phyloP scores from a whole-genome alignment of 176 grass and related monocot genomes.

The Eleusine coracana region DNA sequence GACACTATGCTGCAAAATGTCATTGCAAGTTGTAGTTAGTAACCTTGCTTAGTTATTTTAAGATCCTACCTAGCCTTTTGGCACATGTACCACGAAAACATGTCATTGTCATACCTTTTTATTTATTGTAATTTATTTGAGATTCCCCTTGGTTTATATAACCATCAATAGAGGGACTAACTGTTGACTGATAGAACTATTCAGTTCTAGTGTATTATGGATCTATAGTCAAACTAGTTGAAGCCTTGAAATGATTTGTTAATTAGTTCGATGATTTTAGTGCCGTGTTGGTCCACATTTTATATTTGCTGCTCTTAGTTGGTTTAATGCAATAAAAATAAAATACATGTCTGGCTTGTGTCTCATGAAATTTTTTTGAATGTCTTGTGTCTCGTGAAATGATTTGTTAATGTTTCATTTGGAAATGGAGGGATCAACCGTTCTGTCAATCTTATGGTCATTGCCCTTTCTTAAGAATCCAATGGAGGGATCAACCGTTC shows the following conservation, averaged over 20 bases:
- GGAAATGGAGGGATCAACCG: constrained; percentile 32
- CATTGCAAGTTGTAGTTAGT: constrained; percentile 9
- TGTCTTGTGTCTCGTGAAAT: constrained; percentile 29
- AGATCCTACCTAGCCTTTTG: neutral
- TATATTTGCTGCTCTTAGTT: constrained; percentile 7
- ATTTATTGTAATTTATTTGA: neutral
- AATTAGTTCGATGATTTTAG: too few relatives aligned
- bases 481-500: constrained; percentile 31
- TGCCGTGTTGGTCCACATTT: neutral
- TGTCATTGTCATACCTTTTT: neutral
- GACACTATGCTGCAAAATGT: constrained; percentile 30
- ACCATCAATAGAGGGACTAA: constrained; percentile 2
- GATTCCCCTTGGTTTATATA: neutral
- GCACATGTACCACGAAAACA: constrained; percentile 12
- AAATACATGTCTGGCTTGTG: neutral
- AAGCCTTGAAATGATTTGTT: neutral
- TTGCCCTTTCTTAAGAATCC: constrained; percentile 38
- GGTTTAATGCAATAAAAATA: constrained; percentile 23
- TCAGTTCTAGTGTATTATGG: neutral
- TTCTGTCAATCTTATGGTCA: constrained; percentile 15
- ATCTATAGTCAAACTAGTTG: neutral
- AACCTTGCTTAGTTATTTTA: constrained; percentile 20
- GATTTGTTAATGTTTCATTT: constrained; percentile 28
- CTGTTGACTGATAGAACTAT: neutral
- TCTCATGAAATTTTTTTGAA: neutral